Evolutionary conservation across 352 stramenopile genomes (phyloP).

Genomic region (Pythium sp.): DNA sequence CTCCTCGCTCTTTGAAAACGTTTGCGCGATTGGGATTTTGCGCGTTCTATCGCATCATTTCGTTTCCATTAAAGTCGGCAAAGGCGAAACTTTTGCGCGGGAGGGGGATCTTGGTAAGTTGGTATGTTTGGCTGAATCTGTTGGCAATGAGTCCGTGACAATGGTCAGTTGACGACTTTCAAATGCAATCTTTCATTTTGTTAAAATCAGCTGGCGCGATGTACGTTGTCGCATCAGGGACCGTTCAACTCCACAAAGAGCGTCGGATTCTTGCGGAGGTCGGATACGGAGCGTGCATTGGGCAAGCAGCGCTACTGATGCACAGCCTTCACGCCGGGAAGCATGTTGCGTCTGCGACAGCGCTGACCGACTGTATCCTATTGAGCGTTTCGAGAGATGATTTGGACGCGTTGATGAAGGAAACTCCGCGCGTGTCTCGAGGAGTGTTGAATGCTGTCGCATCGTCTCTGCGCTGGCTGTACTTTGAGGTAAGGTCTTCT

Average conservation of each 20-base stretch:
- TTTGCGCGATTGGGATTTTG: conserved; percentile 77
- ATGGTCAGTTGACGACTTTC: not conserved
- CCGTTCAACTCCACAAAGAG: conserved; percentile 79
- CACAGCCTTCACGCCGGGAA: conserved; percentile 61
- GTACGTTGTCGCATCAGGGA: conserved; percentile 71
- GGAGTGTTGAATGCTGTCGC: conserved; percentile 81
- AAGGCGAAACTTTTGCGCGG: conserved; percentile 56
- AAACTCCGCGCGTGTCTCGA: conserved; percentile 63
- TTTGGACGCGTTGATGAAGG: conserved; percentile 70
- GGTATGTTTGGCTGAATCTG: not conserved
- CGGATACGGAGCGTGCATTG: conserved; percentile 69
- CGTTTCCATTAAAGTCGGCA: conserved; percentile 43
- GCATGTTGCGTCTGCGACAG: conserved; percentile 75
- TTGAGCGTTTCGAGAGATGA: conserved; percentile 70
- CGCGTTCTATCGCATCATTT: conserved; percentile 79
- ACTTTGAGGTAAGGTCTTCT: conserved; percentile 52
- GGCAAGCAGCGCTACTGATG: conserved; percentile 67
- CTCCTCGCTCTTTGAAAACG: conserved; percentile 78
- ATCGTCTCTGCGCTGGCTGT: conserved; percentile 69
- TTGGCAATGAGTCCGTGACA: not conserved
- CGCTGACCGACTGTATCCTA: conserved; percentile 59
- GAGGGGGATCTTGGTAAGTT: conserved; percentile 60
- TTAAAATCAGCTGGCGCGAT: conserved; percentile 57
- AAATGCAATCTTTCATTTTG: not conserved
- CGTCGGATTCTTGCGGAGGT: conserved; percentile 60